phyloP scores from a whole-genome alignment of 1,284 basidiomycete species.

The Stygiomarasmius scandens region DNA sequence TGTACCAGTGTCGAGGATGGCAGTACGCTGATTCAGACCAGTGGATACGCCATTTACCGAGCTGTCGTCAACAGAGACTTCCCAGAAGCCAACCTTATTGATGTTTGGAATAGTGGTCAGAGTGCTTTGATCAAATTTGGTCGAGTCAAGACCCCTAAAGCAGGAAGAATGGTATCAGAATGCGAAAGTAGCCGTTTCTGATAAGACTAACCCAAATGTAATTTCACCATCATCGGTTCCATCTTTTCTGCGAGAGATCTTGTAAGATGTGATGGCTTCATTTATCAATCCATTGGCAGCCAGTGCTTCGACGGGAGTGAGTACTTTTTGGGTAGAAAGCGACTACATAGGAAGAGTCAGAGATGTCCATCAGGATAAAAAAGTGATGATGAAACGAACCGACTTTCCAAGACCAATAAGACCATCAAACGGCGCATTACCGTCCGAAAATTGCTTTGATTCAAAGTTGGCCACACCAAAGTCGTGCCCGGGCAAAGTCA shows the following conservation, averaged over 20 bases:
- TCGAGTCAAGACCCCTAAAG: constrained; percentile 55
- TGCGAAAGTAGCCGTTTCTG: background rate
- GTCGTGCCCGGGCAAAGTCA: constrained; percentile 56
- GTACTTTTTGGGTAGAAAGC: constrained; percentile 62
- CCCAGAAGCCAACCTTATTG: constrained; percentile 71
- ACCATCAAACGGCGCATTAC: constrained; percentile 65
- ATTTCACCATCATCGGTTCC: constrained; percentile 46
- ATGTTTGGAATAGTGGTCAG: constrained; percentile 59
- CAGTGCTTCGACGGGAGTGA: constrained; percentile 73
- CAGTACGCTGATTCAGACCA: constrained; percentile 53
- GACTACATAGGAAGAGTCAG: constrained; percentile 28
- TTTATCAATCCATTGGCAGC: constrained; percentile 56
- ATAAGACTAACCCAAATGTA: constrained; percentile 62
- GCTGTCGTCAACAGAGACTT: constrained; percentile 57
- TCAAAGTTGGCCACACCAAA: constrained; percentile 72
- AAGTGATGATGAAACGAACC: constrained; percentile 33
- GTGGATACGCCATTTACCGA: constrained; percentile 51
- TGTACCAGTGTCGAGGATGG: constrained; percentile 77
- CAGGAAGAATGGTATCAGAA: background rate
- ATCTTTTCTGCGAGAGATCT: constrained; percentile 71
- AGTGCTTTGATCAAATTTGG: constrained; percentile 56
- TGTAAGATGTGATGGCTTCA: constrained; percentile 73
- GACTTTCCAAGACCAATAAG: constrained; percentile 77
- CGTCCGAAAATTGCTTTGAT: constrained; percentile 46
- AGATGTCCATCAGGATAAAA: background rate